Conservation (phyloP, 1,284 basidiomycete genomes). For the Ustilago loliicola region DNA sequence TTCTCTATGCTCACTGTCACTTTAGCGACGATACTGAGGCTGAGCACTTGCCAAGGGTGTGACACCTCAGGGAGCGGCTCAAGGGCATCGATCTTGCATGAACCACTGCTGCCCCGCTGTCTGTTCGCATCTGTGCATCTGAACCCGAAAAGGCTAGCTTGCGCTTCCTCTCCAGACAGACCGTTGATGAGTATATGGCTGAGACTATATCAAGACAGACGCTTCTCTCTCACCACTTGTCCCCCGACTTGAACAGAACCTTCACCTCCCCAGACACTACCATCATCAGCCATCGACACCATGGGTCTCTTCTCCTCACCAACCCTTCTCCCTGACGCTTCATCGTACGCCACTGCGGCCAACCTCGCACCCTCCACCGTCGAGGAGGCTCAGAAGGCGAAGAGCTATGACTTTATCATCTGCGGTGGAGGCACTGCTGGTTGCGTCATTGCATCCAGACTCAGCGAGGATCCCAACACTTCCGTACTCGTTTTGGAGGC, state of each 20-base stretch:
- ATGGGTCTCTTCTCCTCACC: slow-evolving; percentile 53
- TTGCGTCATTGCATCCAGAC: slow-evolving; percentile 56
- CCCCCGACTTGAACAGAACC: neutral
- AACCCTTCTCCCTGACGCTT: slow-evolving; percentile 32
- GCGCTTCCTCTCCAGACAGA: no score
- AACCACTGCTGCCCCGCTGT: neutral
- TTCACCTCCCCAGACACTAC: neutral
- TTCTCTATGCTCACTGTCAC: slow-evolving; percentile 3
- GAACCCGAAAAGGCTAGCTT: no score
- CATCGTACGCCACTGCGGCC: slow-evolving; percentile 44
- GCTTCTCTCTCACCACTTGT: neutral
- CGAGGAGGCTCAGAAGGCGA: slow-evolving; percentile 43
- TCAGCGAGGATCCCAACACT: slow-evolving; percentile 55
- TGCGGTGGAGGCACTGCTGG: slow-evolving; percentile 62
- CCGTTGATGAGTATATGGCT: neutral
- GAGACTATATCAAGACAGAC: neutral
- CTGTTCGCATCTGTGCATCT: neutral
- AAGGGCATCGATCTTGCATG: neutral
- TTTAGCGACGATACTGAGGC: slow-evolving; percentile 1
- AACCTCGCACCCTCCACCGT: slow-evolving; percentile 39
- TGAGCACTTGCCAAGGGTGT: neutral
- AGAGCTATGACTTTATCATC: slow-evolving; percentile 56
- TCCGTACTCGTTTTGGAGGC: slow-evolving; percentile 61
- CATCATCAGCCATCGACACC: slow-evolving; percentile 1
- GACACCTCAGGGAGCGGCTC: neutral